A percentile compares a stretch with the other conserved stretches of the same genome.
These are phyloP conservation scores for Phytophthora cryptogea DNA, from an alignment of 352 stramenopile genomes.

Conservation along the genomic window DNA sequence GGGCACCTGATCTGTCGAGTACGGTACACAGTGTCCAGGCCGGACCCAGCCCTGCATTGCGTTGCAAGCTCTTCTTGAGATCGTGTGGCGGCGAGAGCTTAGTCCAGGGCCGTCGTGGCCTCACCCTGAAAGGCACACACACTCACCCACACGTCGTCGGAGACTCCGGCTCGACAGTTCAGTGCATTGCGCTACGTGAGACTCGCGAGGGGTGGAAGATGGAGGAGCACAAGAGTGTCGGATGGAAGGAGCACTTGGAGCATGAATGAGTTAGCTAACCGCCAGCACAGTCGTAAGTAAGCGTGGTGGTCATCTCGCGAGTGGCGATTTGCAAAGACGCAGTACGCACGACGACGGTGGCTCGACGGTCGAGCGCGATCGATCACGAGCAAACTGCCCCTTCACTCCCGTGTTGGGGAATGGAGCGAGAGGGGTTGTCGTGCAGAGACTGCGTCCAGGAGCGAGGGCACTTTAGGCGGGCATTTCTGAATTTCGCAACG, in stretches of 20 bases:
- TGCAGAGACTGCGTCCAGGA: constrained; percentile 21
- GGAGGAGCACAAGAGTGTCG: not conserved
- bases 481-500: constrained; percentile 24
- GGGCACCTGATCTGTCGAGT: not conserved
- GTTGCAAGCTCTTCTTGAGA: constrained; percentile 6
- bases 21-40: not conserved
- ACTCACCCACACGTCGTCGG: constrained; percentile 4
- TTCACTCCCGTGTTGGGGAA: not conserved
- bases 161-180: constrained; percentile 12
- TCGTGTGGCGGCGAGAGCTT: constrained; percentile 13
- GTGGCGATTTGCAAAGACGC: constrained; percentile 1
- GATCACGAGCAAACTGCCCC: not conserved
- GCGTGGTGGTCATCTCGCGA: constrained; percentile 1
- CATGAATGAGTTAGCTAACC: constrained; percentile 2
- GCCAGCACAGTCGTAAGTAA: constrained; percentile 17
- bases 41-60: constrained; percentile 11
- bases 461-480: not conserved
- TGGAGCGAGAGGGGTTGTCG: constrained; percentile 10
- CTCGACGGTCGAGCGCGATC: constrained; percentile 5
- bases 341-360: constrained; percentile 1
- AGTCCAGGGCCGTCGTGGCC: not conserved
- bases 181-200: constrained; percentile 13
- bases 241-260: not conserved
- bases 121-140: not conserved
- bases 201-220: constrained; percentile 19